Percentiles rank a stretch among this genome's conserved stretches.
Conservation (phyloP, 345 rosid genomes). For the rapeseed (Brassica napus) region Da-Ae NC_063441.1:18307001-18307500, state of each 20-base stretch:
- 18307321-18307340: no score
- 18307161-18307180: constrained; percentile 22
- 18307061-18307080: constrained; percentile 5
- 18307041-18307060: constrained; percentile 2
- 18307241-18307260: neutral
- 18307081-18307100: constrained; percentile 17
- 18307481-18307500: no score
- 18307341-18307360: no score
- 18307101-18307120: constrained; percentile 11
- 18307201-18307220: constrained; percentile 30
- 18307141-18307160: constrained; percentile 37
- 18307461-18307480: no score
- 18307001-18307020: neutral
- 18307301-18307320: no score
- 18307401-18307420: no score
- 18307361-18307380: no score
- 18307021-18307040: neutral
- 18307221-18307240: constrained; percentile 37
- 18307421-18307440: no score
- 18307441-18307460: no score
- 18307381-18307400: no score
- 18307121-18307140: constrained; percentile 2
- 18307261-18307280: neutral
- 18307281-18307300: neutral
- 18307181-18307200: constrained; percentile 36